Evolutionary conservation across 495 filamentous ascomycete species (phyloP).

Genomic region (Amphirosellinia nigrospora): DNA sequence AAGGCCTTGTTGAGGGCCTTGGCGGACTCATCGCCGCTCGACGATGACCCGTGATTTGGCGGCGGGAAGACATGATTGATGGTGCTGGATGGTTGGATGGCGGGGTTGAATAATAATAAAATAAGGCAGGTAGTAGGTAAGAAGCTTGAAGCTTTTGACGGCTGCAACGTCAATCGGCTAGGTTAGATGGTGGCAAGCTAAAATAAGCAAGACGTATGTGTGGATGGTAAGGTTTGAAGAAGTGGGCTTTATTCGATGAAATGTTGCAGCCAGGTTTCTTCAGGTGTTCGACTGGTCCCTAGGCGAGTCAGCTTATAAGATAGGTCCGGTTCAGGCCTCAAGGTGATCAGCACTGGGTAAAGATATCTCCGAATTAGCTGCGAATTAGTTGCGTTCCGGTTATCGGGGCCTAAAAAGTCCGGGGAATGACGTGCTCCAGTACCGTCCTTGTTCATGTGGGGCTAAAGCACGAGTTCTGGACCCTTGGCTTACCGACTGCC

Average conservation of each 20-base stretch:
- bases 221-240: neutral
- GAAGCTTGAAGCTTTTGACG: conserved; percentile 1
- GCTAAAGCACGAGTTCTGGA: conserved; percentile 8
- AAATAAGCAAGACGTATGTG: neutral
- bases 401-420: conserved; percentile 24
- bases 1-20: conserved; percentile 69
- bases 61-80: conserved; percentile 45
- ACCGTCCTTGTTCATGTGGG: conserved; percentile 7
- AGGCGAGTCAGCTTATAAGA: neutral
- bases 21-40: conserved; percentile 33
- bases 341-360: neutral
- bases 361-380: neutral
- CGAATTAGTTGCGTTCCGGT: conserved; percentile 18
- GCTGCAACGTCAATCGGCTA: neutral
- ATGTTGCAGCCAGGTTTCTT: neutral
- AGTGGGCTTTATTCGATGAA: neutral
- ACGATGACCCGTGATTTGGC: conserved; percentile 31
- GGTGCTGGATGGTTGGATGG: neutral
- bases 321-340: conserved; percentile 13
- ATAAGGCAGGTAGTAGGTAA: no score
- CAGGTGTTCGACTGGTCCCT: neutral
- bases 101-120: conserved; percentile 6
- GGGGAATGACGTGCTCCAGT: conserved; percentile 29
- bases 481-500: conserved; percentile 23
- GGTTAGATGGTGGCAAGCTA: neutral